Percentiles rank a stretch among this genome's conserved stretches.
These are phyloP conservation scores for Pisolithus sp. DNA, from an alignment of 768 basidiomycete species.

Conservation along the genomic window DNA sequence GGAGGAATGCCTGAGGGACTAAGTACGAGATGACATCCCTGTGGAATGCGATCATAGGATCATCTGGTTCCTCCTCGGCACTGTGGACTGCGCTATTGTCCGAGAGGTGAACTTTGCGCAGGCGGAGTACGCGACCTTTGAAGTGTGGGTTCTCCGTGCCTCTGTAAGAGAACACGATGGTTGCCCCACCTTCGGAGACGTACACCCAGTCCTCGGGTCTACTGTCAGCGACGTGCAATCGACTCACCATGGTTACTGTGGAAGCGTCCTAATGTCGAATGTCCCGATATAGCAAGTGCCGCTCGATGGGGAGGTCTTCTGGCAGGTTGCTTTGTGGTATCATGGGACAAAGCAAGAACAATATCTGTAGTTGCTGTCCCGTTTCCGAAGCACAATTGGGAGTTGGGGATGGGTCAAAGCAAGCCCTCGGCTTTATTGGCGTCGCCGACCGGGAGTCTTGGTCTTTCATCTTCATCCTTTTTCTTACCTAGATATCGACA, in stretches of 20 bases:
- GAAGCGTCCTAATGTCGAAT: neutral
- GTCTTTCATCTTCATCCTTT: too few relatives aligned
- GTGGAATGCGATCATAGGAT: slow-evolving; percentile 51
- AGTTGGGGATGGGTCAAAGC: too few relatives aligned
- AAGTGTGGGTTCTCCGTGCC: slow-evolving; percentile 50
- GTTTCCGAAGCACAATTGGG: too few relatives aligned
- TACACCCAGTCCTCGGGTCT: slow-evolving; percentile 68
- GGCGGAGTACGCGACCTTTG: slow-evolving; percentile 63
- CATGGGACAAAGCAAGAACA: too few relatives aligned
- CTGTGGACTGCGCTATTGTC: slow-evolving; percentile 13
- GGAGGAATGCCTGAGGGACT: slow-evolving; percentile 55
- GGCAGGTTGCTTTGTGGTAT: too few relatives aligned
- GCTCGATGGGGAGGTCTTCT: too few relatives aligned
- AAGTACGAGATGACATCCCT: slow-evolving; percentile 56
- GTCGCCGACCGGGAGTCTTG: too few relatives aligned
- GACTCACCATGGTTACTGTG: slow-evolving; percentile 7
- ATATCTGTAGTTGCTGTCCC: too few relatives aligned
- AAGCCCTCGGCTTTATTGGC: too few relatives aligned
- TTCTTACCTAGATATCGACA: too few relatives aligned
- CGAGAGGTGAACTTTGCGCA: slow-evolving; percentile 51
- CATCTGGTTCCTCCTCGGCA: slow-evolving; percentile 33
- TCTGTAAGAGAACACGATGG: slow-evolving; percentile 78
- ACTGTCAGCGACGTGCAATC: slow-evolving; percentile 18
- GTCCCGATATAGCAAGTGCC: too few relatives aligned
- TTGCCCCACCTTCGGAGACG: slow-evolving; percentile 88